Conservation (phyloP, 1,139 yeast genomes). For the Taphrina betulina region DNA sequence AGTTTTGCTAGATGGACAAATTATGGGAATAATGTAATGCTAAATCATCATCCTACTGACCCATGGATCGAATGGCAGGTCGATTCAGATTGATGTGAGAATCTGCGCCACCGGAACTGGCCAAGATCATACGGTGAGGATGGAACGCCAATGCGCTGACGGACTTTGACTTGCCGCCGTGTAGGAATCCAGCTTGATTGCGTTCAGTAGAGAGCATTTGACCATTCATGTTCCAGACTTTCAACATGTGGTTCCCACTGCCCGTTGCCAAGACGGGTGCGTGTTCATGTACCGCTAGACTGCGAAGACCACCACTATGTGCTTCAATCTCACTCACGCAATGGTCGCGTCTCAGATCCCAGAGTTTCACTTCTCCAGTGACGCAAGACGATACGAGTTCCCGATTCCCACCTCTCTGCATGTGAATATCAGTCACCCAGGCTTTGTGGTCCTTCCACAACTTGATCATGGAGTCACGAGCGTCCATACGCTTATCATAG, state of each 20-base stretch:
- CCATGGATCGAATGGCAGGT: no score
- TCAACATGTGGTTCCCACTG: conserved; percentile 60
- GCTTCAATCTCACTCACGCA: conserved; percentile 69
- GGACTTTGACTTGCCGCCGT: conserved; percentile 48
- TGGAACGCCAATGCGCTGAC: conserved; percentile 73
- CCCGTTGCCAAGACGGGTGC: conserved; percentile 69
- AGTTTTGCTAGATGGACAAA: no score
- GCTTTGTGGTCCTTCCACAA: conserved; percentile 67
- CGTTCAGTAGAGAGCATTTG: conserved; percentile 63
- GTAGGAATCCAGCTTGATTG: conserved; percentile 50
- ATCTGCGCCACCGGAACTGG: conserved; percentile 46
- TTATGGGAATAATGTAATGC: no score
- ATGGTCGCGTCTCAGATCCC: conserved; percentile 80
- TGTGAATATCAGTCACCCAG: conserved; percentile 75
- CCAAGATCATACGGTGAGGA: conserved; percentile 93
- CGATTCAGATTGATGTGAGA: conserved; percentile 31
- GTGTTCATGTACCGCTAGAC: conserved; percentile 86
- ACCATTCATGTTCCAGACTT: conserved; percentile 85
- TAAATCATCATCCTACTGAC: no score
- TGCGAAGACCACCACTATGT: conserved; percentile 64
- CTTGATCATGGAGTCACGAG: conserved; percentile 81
- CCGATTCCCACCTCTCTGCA: conserved; percentile 95
- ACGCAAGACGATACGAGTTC: conserved; percentile 80
- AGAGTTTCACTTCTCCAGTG: conserved; percentile 77
- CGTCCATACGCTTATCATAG: conserved; percentile 82